These are phyloP conservation scores for Phyllosticta citribraziliensis DNA, from an alignment of 2,329 filamentous ascomycete genomes.

Conservation along the genomic window DNA sequence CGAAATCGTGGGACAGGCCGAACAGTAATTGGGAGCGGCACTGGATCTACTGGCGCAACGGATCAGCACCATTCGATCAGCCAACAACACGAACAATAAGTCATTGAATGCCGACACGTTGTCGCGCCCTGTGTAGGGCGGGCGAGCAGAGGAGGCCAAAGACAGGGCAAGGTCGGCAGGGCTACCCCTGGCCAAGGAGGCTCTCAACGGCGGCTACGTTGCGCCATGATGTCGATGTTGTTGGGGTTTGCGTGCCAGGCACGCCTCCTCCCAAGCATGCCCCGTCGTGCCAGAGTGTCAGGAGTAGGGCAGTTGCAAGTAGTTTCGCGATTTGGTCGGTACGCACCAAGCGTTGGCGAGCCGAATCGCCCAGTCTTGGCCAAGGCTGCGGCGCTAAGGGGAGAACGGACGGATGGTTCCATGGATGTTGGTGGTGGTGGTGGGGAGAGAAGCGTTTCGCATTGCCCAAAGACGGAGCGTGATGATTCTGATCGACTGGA, in stretches of 20 bases:
- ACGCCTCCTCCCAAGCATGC: not conserved
- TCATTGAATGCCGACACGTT: not conserved
- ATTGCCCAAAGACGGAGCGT: not conserved
- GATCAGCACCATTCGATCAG: too few species aligned
- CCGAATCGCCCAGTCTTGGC: not conserved
- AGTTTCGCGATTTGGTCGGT: not conserved
- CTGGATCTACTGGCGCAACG: too few species aligned
- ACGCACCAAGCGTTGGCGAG: not conserved
- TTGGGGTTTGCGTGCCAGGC: not conserved
- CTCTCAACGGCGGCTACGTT: not conserved
- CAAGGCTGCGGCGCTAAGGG: not conserved
- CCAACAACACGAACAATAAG: too few species aligned
- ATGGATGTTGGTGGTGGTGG: not conserved
- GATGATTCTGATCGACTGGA: not conserved
- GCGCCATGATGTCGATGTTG: not conserved
- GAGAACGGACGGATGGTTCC: not conserved
- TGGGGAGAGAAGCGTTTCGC: not conserved
- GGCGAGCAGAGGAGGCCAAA: not conserved
- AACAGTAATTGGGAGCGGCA: too few species aligned
- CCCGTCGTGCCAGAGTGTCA: too few species aligned
- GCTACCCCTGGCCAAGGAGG: not conserved
- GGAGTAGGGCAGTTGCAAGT: not conserved
- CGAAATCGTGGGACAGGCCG: too few species aligned
- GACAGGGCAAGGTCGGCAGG: not conserved
- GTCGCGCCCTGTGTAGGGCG: not conserved